phyloP scores from a whole-genome alignment of 2,329 filamentous ascomycete genomes.

The Ustilaginoidea virens region DNA sequence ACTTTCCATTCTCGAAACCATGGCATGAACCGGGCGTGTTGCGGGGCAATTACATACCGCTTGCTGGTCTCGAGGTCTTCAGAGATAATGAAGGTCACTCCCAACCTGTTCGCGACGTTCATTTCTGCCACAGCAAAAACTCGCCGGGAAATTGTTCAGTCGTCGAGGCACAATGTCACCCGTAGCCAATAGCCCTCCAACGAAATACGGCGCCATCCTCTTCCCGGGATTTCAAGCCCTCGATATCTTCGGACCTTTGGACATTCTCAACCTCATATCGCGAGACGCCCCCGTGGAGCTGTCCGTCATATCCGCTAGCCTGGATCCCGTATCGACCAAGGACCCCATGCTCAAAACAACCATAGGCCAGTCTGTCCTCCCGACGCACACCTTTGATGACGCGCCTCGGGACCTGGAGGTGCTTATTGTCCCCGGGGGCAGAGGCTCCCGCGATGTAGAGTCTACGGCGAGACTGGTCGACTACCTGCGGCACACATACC shows the following conservation, averaged over 20 bases:
- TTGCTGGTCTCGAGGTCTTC: too few species aligned
- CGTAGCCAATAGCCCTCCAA: too few species aligned
- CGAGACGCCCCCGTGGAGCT: slow-evolving; percentile 9
- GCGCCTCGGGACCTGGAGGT: slow-evolving; percentile 20
- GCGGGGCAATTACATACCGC: too few species aligned
- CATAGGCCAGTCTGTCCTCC: slow-evolving; percentile 16
- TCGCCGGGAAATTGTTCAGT: too few species aligned
- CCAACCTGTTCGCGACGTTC: too few species aligned
- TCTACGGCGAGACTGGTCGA: too few species aligned
- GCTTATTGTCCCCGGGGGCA: slow-evolving; percentile 14
- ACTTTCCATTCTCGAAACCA: too few species aligned
- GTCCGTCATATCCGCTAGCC: slow-evolving; percentile 12
- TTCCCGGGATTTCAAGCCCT: slow-evolving; percentile 21
- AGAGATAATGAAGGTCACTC: too few species aligned
- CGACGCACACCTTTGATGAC: slow-evolving; percentile 21
- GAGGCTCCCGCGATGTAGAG: not conserved
- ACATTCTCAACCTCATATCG: slow-evolving; percentile 17
- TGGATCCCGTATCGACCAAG: slow-evolving; percentile 15
- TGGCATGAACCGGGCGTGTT: too few species aligned
- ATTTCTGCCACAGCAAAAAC: too few species aligned
- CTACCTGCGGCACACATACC: slow-evolving; percentile 27
- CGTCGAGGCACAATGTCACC: too few species aligned
- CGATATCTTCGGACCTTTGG: slow-evolving; percentile 24
- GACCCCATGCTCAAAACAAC: slow-evolving; percentile 2
- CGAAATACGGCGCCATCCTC: too few species aligned